Evolutionary conservation across 176 grass and related monocot species (phyloP), one percentile per base, ranked within the genome.

Genomic region (Rhynchospora pubera): DNA sequence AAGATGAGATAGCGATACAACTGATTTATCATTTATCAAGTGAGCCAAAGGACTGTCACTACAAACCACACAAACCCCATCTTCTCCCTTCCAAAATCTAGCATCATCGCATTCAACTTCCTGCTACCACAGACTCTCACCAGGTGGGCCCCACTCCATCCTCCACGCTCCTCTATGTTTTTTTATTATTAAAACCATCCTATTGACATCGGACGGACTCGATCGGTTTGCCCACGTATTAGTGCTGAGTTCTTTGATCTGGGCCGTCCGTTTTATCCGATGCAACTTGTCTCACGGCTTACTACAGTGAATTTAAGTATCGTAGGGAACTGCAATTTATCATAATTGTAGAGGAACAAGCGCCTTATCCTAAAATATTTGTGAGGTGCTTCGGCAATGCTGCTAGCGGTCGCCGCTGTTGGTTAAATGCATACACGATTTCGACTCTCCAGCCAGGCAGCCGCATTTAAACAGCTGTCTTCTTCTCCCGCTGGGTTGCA

Each of bases 41-140:
- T 69, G 65, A 69, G 1, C 47, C 46, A 51, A 42, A 52, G 47
- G 46, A 52, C 21, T 74, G 11, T 24, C 70, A 52, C 46, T 28
- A 75, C 28, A 45, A 75, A 5, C 70, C 70, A 75, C 70, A 75
- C 70, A 75, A 15, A 52, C 70, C 70, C 47, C 70, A 75, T 75
- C 70, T 26, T 65, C 62, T 63, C 26, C 32, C 15, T 63, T 63
- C 32, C 15, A 30, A 69, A 69, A 42, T 68, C 30, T 44, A 18
- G n/a, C 65, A 5, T 7, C 32, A 69, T 45, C 34, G 2, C 34
- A 21, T 28, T 28, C 9, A n/a, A n/a, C n/a, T n/a, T n/a, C n/a
- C n/a, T n/a, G n/a, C n/a, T n/a, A n/a, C n/a, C n/a, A n/a, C n/a
- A n/a, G n/a, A n/a, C n/a, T n/a, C n/a, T n/a, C 1, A n/a, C 7